phyloP scores from a whole-genome alignment of 2,329 filamentous ascomycete genomes.

The Simplicillium sp. region DNA sequence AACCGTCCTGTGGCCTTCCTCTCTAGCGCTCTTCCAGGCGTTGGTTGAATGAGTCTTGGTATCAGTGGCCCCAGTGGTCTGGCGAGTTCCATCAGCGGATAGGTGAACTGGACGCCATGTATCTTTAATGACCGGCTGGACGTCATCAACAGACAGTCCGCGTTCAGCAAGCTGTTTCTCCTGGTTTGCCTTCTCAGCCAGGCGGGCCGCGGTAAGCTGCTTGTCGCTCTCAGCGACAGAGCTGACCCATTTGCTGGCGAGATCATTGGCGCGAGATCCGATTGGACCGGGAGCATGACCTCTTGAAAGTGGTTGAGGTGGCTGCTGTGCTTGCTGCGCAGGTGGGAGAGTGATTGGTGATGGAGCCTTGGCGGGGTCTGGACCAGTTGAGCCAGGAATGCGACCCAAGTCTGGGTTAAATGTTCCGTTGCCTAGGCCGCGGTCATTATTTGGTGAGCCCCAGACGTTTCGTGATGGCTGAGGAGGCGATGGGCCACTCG shows the following conservation, averaged over 20 bases:
- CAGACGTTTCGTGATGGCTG: conserved; percentile 52
- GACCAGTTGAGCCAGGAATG: conserved; percentile 26
- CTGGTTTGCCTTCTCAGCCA: conserved; percentile 28
- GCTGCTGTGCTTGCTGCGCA: conserved; percentile 14
- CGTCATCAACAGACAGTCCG: conserved; percentile 31
- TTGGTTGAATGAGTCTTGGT: conserved; percentile 16
- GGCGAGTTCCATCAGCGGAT: conserved; percentile 25
- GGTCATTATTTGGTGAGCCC: conserved; percentile 63
- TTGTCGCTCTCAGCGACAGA: conserved; percentile 38
- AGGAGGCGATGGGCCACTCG: conserved; percentile 29
- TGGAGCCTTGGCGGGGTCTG: conserved; percentile 27
- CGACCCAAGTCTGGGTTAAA: conserved; percentile 55
- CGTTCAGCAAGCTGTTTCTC: conserved; percentile 34
- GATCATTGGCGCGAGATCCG: conserved; percentile 21
- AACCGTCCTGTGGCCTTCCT: conserved; percentile 8
- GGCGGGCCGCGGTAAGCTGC: conserved; percentile 26
- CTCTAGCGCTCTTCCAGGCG: conserved; percentile 21
- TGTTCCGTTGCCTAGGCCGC: conserved; percentile 68
- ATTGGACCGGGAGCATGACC: conserved; percentile 20
- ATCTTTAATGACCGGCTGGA: conserved; percentile 40
- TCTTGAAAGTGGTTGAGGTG: conserved; percentile 7
- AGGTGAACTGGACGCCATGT: conserved; percentile 39
- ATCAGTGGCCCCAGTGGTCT: conserved; percentile 14
- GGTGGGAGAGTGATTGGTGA: conserved; percentile 34
- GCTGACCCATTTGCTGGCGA: conserved; percentile 31